These are phyloP conservation scores for Penicillium psychrosexuale DNA, from an alignment of 2,329 filamentous ascomycete species.

Conservation along the genomic window DNA sequence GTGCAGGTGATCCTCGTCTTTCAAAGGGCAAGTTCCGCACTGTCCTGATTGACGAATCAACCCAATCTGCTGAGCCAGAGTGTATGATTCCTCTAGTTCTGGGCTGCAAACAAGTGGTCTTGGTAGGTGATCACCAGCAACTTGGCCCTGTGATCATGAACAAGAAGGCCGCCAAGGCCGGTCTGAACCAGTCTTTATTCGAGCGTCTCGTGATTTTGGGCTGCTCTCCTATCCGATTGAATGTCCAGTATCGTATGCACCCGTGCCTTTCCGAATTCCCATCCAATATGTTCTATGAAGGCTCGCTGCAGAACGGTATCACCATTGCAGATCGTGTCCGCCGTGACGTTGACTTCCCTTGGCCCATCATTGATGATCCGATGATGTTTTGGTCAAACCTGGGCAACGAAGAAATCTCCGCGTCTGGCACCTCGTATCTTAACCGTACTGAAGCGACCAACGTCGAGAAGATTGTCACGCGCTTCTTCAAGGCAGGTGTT, in stretches of 20 bases:
- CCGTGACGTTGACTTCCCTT: slow-evolving; percentile 94
- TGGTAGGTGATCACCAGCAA: slow-evolving; percentile 97
- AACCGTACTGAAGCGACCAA: slow-evolving; percentile 97
- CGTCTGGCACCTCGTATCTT: slow-evolving; percentile 94
- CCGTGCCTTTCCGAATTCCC: slow-evolving; percentile 95
- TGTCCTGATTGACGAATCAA: slow-evolving; percentile 96
- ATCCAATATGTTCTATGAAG: slow-evolving; percentile 99
- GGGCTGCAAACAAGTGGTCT: slow-evolving; percentile 97
- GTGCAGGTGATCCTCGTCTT: slow-evolving; percentile 90
- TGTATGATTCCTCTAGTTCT: slow-evolving; percentile 98
- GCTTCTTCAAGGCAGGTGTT: slow-evolving; percentile 99
- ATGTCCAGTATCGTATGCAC: slow-evolving; percentile 99
- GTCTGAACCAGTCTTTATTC: slow-evolving; percentile 96
- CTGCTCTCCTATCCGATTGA: slow-evolving; percentile 84
- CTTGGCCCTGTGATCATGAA: slow-evolving; percentile 99
- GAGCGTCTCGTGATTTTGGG: slow-evolving; percentile 93
- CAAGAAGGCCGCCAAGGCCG: slow-evolving; percentile 98
- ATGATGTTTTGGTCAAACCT: slow-evolving; percentile 99
- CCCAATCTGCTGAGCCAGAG: slow-evolving; percentile 94
- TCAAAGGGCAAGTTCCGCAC: slow-evolving; percentile 98
- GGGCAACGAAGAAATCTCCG: slow-evolving; percentile 96
- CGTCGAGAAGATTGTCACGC: slow-evolving; percentile 96
- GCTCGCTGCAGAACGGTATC: slow-evolving; percentile 92
- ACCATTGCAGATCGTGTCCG: slow-evolving; percentile 84
- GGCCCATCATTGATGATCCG: slow-evolving; percentile 87